Base-by-base conservation (phyloP, 768 basidiomycete genomes). In the Saitozyma podzolica region DNA sequence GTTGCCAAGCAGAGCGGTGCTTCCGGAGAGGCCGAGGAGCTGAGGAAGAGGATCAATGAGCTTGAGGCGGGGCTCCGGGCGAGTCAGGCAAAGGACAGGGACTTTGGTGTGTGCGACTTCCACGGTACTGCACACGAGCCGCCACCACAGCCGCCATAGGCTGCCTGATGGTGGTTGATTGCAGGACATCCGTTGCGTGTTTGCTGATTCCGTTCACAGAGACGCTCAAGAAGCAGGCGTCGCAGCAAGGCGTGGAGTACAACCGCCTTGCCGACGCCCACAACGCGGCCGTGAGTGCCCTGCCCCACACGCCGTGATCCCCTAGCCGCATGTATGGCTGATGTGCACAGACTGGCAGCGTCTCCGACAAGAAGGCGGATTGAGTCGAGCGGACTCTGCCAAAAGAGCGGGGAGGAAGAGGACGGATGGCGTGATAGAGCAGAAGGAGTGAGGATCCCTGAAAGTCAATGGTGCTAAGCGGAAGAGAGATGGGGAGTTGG, bases 151-250 rank as follows among this genome's bases (percentile, higher is more conserved):
- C 5, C 29, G 29, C 29, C 29, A 5, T 29, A 29, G 29, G 29
- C 47, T 50, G 48, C 39, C 42, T 9, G 13, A 17, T 17, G 14
- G 14, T 48, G 14, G 14, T 48, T 48, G 47, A 6, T 14, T 8
- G 11, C 17, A 10, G 20, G 39, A 14, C 17, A 14, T 17, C 10
- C 17, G 13, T 13, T 11, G 39, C 13, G 51, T 10, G 51, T 13
- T 29, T 19, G 47, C 29, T 54, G 54, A 56, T 42, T 61, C 16
- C 6, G 45, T 17, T 7, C 51, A 37, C 69, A 91, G 90, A 87
- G 17, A 88, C 87, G 17, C 78, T 93, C 58, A 91, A 91, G 83
- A 89, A 87, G 80, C 91, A 93, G 78, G 88, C 90, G 0, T 77
- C 82, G 0, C 88, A 89, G 69, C 90, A 92, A 66, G 87, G 86